phyloP scores from a whole-genome alignment of 768 basidiomycete genomes.

The Boletus pseudopeckii region DNA sequence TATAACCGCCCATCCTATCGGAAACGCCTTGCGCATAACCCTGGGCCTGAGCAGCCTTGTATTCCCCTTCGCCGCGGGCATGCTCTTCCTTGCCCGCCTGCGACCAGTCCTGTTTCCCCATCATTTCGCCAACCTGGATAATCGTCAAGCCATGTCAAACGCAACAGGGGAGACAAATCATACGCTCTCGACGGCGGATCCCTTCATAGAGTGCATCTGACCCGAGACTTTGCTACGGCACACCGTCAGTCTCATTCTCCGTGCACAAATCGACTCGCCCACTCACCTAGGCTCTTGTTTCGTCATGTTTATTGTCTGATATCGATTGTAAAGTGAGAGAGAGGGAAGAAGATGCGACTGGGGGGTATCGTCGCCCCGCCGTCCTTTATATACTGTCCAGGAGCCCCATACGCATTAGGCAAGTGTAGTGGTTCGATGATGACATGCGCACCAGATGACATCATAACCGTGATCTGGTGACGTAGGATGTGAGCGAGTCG shows the following conservation, averaged over 20 bases:
- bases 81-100: constrained; percentile 51
- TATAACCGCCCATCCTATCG: constrained; percentile 48
- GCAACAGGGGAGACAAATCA: neutral
- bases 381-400: constrained; percentile 27
- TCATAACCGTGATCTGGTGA: constrained; percentile 25
- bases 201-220: constrained; percentile 38
- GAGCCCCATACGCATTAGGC: constrained; percentile 28
- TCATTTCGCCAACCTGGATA: constrained; percentile 39
- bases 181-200: constrained; percentile 34
- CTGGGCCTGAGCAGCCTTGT: constrained; percentile 46
- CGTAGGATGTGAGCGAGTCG: constrained; percentile 11
- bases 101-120: constrained; percentile 41
- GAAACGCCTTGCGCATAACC: constrained; percentile 47
- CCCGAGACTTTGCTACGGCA: constrained; percentile 33
- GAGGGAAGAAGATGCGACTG: constrained; percentile 10
- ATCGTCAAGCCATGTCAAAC: neutral
- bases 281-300: constrained; percentile 30
- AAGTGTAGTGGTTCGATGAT: constrained; percentile 22
- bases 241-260: neutral
- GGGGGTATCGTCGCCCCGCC: neutral
- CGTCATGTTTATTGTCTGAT: constrained; percentile 1
- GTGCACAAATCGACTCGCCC: neutral
- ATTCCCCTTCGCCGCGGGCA: constrained; percentile 43
- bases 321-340: neutral
- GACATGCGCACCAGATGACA: constrained; percentile 26